Evolutionary conservation across 352 stramenopile species (phyloP).

Genomic region (Globisporangium alternatum): DNA sequence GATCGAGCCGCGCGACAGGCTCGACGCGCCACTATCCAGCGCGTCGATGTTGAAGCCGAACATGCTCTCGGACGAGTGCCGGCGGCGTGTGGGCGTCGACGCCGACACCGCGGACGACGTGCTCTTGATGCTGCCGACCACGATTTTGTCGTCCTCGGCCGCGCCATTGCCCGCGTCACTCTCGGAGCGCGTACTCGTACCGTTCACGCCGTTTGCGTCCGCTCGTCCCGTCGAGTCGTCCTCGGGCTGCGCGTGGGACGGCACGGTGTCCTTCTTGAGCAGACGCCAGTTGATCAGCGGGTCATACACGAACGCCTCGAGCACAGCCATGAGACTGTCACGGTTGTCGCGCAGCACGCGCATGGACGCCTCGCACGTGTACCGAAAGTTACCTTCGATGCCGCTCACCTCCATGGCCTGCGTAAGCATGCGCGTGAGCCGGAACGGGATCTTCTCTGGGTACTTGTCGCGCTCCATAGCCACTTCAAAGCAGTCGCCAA

Average conservation of each 20-base stretch:
- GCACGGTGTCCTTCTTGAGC: constrained; percentile 83
- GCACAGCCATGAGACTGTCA: constrained; percentile 98
- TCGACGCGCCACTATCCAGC: constrained; percentile 39
- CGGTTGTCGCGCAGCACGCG: constrained; percentile 97
- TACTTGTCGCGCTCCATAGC: constrained; percentile 99
- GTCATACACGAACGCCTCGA: constrained; percentile 99
- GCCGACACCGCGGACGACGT: constrained; percentile 35
- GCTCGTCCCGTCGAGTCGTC: constrained; percentile 22
- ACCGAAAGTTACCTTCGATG: constrained; percentile 99
- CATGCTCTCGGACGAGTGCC: constrained; percentile 65
- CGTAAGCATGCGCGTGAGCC: constrained; percentile 98
- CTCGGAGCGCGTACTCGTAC: neutral
- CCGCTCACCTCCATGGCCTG: constrained; percentile 99
- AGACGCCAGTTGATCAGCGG: constrained; percentile 99
- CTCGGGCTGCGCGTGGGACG: constrained; percentile 70
- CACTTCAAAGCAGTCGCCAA: constrained; percentile 99
- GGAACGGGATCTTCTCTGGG: constrained; percentile 99
- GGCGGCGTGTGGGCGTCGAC: constrained; percentile 39
- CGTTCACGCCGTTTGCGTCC: constrained; percentile 12
- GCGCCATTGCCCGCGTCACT: constrained; percentile 7
- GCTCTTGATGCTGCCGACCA: constrained; percentile 54
- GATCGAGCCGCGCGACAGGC: constrained; percentile 60
- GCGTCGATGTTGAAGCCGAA: constrained; percentile 66
- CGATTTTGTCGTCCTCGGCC: constrained; percentile 31
- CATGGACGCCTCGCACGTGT: constrained; percentile 98